Evolutionary conservation across 495 filamentous ascomycete genomes (phyloP).

Genomic region (Daldinia bambusicola): DNA sequence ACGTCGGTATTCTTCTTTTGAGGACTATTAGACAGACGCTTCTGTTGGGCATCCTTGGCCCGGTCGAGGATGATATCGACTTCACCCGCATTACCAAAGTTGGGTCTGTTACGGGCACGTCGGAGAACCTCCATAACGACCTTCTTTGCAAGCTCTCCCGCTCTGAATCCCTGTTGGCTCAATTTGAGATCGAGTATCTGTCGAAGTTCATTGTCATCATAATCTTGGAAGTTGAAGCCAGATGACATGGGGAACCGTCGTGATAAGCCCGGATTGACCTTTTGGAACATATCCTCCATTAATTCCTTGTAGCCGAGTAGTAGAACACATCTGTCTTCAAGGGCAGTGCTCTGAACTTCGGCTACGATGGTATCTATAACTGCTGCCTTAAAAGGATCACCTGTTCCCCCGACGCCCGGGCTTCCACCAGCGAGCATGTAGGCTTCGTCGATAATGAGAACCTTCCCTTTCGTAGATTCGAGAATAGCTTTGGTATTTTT

Average conservation of each 20-base stretch:
- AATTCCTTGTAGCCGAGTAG: conserved; percentile 81
- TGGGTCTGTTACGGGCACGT: conserved; percentile 63
- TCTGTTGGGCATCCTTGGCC: conserved; percentile 69
- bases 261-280: conserved; percentile 78
- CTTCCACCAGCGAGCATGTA: conserved; percentile 70
- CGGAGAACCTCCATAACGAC: conserved; percentile 63
- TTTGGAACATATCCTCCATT: conserved; percentile 82
- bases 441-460: conserved; percentile 81
- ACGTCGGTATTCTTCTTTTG: conserved; percentile 34
- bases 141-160: conserved; percentile 52
- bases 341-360: conserved; percentile 79
- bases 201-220: conserved; percentile 65
- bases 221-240: conserved; percentile 79
- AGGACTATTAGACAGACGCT: conserved; percentile 50
- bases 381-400: conserved; percentile 69
- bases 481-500: conserved; percentile 77
- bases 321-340: conserved; percentile 81
- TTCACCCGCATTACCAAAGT: conserved; percentile 71
- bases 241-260: conserved; percentile 73
- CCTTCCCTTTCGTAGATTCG: conserved; percentile 71
- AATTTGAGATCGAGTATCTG: conserved; percentile 69
- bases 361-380: conserved; percentile 85
- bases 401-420: conserved; percentile 61
- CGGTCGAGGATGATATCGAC: conserved; percentile 72
- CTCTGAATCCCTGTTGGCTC: conserved; percentile 57